phyloP scores from a whole-genome alignment of 768 basidiomycete genomes.

The Hygrophorus pudorinus region DNA sequence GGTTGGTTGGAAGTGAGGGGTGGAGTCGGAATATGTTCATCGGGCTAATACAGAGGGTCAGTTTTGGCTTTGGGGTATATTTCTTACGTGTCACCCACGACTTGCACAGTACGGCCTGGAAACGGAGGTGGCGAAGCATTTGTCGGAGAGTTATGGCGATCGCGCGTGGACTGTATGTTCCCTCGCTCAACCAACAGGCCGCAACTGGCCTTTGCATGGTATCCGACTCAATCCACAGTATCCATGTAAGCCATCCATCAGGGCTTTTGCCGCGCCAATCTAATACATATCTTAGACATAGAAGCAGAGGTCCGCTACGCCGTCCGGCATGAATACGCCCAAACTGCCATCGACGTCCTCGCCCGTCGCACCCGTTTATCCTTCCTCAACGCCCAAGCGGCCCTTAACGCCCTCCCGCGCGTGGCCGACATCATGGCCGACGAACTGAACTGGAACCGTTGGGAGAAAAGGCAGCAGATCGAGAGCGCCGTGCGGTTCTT shows the following conservation, averaged over 20 bases:
- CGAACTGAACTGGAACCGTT: conserved; percentile 69
- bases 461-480: conserved; percentile 51
- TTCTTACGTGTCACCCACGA: background rate
- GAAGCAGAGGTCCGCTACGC: conserved; percentile 93
- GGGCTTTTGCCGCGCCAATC: background rate
- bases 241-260: conserved; percentile 45
- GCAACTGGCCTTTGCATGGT: conserved; percentile 82
- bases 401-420: conserved; percentile 73
- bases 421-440: conserved; percentile 88
- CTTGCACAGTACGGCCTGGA: conserved; percentile 69
- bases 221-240: conserved; percentile 59
- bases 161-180: conserved; percentile 92
- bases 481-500: conserved; percentile 55
- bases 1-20: conserved; percentile 84
- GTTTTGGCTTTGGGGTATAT: conserved; percentile 14
- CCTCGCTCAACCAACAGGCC: conserved; percentile 67
- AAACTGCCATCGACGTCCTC: conserved; percentile 87
- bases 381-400: conserved; percentile 85
- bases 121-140: conserved; percentile 85
- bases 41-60: conserved; percentile 80
- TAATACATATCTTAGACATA: conserved; percentile 40
- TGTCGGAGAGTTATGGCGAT: conserved; percentile 92
- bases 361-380: conserved; percentile 85
- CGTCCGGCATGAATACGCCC: conserved; percentile 81
- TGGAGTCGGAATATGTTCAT: conserved; percentile 98